These are phyloP conservation scores for Pythium aquatile DNA, from an alignment of 352 stramenopile genomes.

Conservation along the genomic window DNA sequence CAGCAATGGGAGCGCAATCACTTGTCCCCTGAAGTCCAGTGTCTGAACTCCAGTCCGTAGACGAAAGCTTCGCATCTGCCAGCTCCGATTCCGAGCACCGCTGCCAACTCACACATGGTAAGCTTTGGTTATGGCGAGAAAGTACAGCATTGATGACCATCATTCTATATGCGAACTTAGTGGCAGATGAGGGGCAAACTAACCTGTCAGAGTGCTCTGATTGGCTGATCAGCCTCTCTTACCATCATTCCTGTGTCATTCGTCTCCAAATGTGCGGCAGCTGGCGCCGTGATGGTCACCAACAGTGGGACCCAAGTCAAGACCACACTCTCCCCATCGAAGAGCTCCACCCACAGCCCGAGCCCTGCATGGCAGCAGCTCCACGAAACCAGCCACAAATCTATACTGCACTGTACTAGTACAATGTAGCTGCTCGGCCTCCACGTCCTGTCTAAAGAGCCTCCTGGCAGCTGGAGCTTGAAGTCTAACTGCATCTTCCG, in stretches of 20 bases:
- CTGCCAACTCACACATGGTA: background rate
- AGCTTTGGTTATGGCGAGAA: background rate
- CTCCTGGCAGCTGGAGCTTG: background rate
- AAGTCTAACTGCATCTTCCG: background rate
- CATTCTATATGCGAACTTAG: conserved; percentile 16
- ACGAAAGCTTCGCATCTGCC: background rate
- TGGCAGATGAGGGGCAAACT: background rate
- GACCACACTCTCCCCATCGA: conserved; percentile 6
- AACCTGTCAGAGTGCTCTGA: conserved; percentile 1
- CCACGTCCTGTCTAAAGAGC: too few relatives aligned
- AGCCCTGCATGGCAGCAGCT: too few relatives aligned
- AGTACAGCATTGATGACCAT: conserved; percentile 1
- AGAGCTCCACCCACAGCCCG: background rate
- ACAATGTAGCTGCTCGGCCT: too few relatives aligned
- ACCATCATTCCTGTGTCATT: conserved; percentile 17
- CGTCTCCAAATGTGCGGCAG: conserved; percentile 16
- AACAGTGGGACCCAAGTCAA: conserved; percentile 3
- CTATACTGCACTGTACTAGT: too few relatives aligned
- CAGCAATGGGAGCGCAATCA: conserved; percentile 15
- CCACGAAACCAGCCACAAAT: too few relatives aligned
- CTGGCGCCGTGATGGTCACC: background rate
- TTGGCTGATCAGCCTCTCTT: conserved; percentile 7
- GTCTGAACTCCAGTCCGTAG: background rate
- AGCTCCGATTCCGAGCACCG: too few relatives aligned
- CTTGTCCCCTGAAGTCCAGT: background rate